Base-by-base conservation (phyloP, 2,329 filamentous ascomycete species). In the Herpotrichia juniperi region DNA sequence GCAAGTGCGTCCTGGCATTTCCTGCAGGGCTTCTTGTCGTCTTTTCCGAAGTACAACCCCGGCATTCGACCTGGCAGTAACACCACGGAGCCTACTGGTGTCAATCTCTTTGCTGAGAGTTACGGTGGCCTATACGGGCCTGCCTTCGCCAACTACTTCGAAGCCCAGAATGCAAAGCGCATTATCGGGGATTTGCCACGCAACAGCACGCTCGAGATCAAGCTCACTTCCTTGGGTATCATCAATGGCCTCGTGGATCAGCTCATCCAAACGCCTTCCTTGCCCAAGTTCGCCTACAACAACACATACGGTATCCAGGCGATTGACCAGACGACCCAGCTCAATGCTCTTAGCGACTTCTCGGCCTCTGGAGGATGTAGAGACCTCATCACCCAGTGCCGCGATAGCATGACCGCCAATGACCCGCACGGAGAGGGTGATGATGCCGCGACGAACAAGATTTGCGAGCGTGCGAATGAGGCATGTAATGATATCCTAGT, bases 101-200 rank as follows among this genome's bases (percentile, higher is more conserved):
- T 90, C 47, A 86, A 86, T 60, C 74, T 90, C 4, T 89, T 88
- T 55, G 81, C 86, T 1, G 87, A 91, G 68, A 87, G 84, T 69
- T 88, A 90, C 67, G 84, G 87, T 28, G 89, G 89, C 11, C 83
- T 85, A 50, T 91, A 90, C 61, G 88, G 85, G 0, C 87, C 87
- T 2, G 76, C 82, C 1, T 88, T 90, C 61, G 84, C 85, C 10
- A 59, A 74, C 3, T 77, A 78, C 57, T 82, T 82, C 51, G 79
- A 87, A 61, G 69, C 82, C 50, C 86, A 91, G 71, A 91, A 91
- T 59, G 67, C 75, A 16, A 77, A 76, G 46, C 80, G 82, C 12
- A 64, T 69, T n/a, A 81, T 78, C 48, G 82, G 84, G 2, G 69
- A 78, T 1, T 51, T 83, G 1, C 68, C 79, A 8, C 71, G 66